Evolutionary conservation across 2,329 filamentous ascomycete species (phyloP).

Genomic region (Arthrocladium fulminans): DNA sequence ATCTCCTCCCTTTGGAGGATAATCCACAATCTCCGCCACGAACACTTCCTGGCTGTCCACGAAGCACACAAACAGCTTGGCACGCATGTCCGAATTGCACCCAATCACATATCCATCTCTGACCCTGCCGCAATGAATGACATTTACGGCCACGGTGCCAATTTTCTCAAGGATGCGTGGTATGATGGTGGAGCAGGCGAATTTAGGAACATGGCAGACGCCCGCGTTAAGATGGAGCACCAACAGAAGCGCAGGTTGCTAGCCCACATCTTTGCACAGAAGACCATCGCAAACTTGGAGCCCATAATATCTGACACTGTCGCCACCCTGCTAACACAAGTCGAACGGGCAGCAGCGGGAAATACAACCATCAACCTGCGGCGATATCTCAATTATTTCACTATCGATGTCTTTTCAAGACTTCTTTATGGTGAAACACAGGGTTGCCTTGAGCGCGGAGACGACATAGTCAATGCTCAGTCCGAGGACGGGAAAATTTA

Average conservation of each 20-base stretch:
- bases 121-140: conserved; percentile 33
- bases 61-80: conserved; percentile 21
- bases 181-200: conserved; percentile 25
- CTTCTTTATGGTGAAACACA: conserved; percentile 10
- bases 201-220: conserved; percentile 14
- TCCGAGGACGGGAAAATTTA: conserved; percentile 15
- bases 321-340: conserved; percentile 5
- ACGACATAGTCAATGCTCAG: conserved; percentile 14
- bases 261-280: conserved; percentile 18
- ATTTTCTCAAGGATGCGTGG: conserved; percentile 33
- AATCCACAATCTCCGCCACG: conserved; percentile 16
- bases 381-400: conserved; percentile 18
- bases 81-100: conserved; percentile 40
- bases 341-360: conserved; percentile 3
- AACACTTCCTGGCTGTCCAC: conserved; percentile 19
- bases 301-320: conserved; percentile 13
- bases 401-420: conserved; percentile 14
- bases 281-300: conserved; percentile 17
- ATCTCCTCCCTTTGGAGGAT: conserved; percentile 20
- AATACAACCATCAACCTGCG: conserved; percentile 12
- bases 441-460: conserved; percentile 12
- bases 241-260: conserved; percentile 19
- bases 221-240: conserved; percentile 19
- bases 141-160: conserved; percentile 35
- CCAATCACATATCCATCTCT: conserved; percentile 41